A percentile compares a stretch with the other conserved stretches of the same genome.
phyloP scores from a whole-genome alignment of 345 rosid species.

The Eucalyptus microcorys region DNA sequence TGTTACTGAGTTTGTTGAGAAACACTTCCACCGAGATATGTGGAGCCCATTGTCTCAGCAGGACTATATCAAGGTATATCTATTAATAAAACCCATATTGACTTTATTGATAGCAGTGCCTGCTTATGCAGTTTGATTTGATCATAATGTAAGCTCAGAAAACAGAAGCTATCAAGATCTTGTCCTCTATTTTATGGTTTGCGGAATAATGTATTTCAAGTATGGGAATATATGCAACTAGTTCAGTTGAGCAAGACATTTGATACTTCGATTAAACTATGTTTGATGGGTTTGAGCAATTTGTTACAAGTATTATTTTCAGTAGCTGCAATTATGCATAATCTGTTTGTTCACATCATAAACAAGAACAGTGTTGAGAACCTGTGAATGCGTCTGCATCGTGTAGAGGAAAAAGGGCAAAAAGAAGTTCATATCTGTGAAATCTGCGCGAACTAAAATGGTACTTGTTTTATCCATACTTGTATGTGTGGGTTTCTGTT shows the following conservation, averaged over 20 bases:
- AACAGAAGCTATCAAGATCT: background rate
- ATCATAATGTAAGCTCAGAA: background rate
- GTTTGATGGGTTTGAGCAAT: background rate
- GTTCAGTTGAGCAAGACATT: background rate
- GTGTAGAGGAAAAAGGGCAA: background rate
- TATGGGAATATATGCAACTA: background rate
- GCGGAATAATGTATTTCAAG: background rate
- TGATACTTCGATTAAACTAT: background rate
- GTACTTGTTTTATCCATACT: background rate
- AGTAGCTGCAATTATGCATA: background rate
- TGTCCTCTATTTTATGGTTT: background rate
- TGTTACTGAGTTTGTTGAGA: slow-evolving; percentile 33
- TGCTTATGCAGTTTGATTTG: background rate
- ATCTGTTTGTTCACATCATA: background rate
- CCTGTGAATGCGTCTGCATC: background rate
- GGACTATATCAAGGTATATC: slow-evolving; percentile 42
- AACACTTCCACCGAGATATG: slow-evolving; percentile 18
- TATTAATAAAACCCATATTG: background rate
- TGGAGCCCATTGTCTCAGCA: slow-evolving; percentile 32
- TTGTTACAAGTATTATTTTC: background rate
- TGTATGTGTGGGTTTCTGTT: background rate
- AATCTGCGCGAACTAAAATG: background rate
- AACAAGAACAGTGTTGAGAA: background rate
- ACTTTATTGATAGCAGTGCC: background rate
- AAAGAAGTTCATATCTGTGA: background rate